Evolutionary conservation across 192 early-diverging fungal species (phyloP), one percentile per base, ranked within the genome.

Genomic region (Umbelopsis sp.): DNA sequence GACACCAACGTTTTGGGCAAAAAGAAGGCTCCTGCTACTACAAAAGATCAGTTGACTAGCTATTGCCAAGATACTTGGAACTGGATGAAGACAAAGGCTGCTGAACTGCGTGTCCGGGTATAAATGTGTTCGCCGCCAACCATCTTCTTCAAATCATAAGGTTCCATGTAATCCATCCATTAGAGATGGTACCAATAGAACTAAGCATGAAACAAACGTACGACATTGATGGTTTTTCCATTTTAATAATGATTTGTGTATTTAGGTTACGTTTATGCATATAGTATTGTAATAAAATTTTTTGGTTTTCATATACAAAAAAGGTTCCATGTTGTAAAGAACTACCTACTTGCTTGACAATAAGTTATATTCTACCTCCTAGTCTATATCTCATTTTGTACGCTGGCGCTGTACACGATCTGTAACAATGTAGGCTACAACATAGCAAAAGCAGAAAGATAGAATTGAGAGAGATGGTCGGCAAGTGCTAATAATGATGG

Each of bases 391-490:
- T 54, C 11, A 22, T 14, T 62, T 34, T 4, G 4, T 14, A n/a
- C 31, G 10, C 56, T n/a, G 24, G 8, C 20, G 26, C 12, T 62
- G 56, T 62, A 29, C 31, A 29, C 31, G 56, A 34, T 29, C 56
- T 29, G 56, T 32, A 4, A 12, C 29, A 20, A 34, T 34, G 26
- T 62, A 62, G 4, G 56, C 56, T 34, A 14, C 16, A 7, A 32
- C 56, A 62, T 34, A 62, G 26, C 56, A 62, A 7, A 62, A 11
- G 29, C 56, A 62, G 56, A 34, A 62, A 8, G 56, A 62, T 26
- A 62, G 3, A 34, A 62, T 62, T 2, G 56, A 62, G 6, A 62
- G 11, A 34, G 56, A 62, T 29, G 56, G 56, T 17, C 56, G 56
- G 14, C 56, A 62, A 62, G 56, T 62, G 17, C 26, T 62, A 20